phyloP scores from a whole-genome alignment of 257 asterid genomes.

The Plantago elongata region DNA sequence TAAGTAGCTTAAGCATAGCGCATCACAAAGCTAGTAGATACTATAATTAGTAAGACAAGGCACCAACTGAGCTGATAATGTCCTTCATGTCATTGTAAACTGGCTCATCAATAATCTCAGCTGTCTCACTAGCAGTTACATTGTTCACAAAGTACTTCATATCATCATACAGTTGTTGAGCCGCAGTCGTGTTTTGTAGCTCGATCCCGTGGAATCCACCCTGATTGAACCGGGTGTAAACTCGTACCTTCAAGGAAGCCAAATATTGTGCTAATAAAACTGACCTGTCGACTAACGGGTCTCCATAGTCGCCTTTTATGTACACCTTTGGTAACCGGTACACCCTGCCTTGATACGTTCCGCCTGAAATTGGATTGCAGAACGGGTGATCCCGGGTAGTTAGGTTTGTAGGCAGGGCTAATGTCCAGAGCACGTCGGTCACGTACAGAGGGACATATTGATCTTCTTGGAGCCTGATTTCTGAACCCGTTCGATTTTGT shows the following conservation, averaged over 20 bases:
- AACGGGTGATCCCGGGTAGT: constrained; percentile 30
- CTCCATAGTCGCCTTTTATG: constrained; percentile 19
- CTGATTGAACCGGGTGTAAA: not conserved
- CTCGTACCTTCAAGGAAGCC: not conserved
- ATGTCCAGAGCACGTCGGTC: constrained; percentile 25
- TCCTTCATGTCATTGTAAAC: not conserved
- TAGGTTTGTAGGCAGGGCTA: constrained; percentile 19
- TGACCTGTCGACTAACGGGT: constrained; percentile 26
- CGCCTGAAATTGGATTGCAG: constrained; percentile 28
- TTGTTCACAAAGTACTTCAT: constrained; percentile 17
- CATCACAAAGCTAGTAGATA: too few relatives aligned
- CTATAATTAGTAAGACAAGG: too few relatives aligned
- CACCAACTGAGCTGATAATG: not conserved
- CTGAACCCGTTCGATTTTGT: constrained; percentile 15
- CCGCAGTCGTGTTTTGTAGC: constrained; percentile 6
- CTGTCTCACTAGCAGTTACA: not conserved
- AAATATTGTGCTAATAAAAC: constrained; percentile 2
- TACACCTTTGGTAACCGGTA: constrained; percentile 21
- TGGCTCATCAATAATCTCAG: not conserved
- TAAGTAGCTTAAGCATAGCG: too few relatives aligned
- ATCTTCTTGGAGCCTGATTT: constrained; percentile 23
- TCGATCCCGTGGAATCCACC: constrained; percentile 16
- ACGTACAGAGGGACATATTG: constrained; percentile 20
- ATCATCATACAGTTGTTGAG: constrained; percentile 16
- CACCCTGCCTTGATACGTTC: constrained; percentile 21